Evolutionary conservation across 495 filamentous ascomycete genomes (phyloP).

Genomic region (Recurvomyces mirabilis): DNA sequence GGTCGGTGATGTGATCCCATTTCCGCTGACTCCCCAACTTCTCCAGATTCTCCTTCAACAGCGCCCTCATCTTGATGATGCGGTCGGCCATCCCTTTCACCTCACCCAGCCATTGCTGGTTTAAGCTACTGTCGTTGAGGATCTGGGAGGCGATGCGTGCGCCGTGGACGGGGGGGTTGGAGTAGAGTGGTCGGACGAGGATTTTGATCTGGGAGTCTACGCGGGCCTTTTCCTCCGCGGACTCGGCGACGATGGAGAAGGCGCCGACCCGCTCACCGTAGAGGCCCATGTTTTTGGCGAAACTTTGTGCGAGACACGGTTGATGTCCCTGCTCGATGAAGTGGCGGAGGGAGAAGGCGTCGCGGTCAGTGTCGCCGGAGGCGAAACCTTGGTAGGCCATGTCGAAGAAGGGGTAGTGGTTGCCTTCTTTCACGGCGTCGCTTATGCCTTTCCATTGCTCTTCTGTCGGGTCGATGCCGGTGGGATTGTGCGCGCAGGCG

Average conservation of each 20-base stretch:
- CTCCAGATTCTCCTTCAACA: conserved; percentile 88
- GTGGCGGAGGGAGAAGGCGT: conserved; percentile 84
- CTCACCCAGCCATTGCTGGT: conserved; percentile 90
- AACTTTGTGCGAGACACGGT: conserved; percentile 81
- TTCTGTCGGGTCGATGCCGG: conserved; percentile 85
- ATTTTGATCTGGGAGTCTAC: conserved; percentile 98
- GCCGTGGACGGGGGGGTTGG: conserved; percentile 92
- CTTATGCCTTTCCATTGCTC: conserved; percentile 91
- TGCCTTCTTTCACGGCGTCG: conserved; percentile 76
- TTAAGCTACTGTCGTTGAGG: conserved; percentile 74
- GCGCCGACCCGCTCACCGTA: conserved; percentile 97
- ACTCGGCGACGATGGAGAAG: conserved; percentile 81
- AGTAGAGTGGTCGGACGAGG: conserved; percentile 91
- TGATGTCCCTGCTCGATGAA: conserved; percentile 89
- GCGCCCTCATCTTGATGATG: conserved; percentile 93
- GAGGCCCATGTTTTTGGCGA: conserved; percentile 99
- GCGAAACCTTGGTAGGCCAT: conserved; percentile 99
- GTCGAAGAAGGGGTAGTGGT: conserved; percentile 94
- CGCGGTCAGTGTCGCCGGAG: conserved; percentile 77
- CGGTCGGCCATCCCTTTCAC: conserved; percentile 99
- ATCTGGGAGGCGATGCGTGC: conserved; percentile 89
- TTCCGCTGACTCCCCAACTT: conserved; percentile 88
- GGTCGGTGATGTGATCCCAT: conserved; percentile 96
- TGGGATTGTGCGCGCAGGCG: conserved; percentile 97
- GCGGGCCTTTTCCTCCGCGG: conserved; percentile 84